A percentile compares a stretch with the other conserved stretches of the same genome.
Conservation (phyloP, 805 yeast species). For the Barnettozyma pratensis region DNA sequence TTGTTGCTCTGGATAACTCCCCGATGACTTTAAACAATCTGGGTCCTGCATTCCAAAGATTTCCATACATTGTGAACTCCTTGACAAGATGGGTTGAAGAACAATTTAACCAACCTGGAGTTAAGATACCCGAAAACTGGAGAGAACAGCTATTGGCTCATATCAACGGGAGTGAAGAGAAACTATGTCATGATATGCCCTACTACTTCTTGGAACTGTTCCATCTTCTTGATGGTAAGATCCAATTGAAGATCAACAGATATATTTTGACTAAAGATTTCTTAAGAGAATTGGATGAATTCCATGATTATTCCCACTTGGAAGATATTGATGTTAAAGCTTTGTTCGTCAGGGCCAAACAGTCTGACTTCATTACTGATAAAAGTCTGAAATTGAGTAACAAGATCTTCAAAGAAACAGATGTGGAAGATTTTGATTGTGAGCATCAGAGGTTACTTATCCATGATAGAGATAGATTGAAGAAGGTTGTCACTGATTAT, state of each 20-base stretch:
- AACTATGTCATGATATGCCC: background rate
- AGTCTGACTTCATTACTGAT: conserved; percentile 1
- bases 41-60: background rate
- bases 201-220: background rate
- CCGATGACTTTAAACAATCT: background rate
- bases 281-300: background rate
- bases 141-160: background rate
- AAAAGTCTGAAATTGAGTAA: no score
- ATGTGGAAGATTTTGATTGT: no score
- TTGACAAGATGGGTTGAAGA: background rate
- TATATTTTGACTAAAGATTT: background rate
- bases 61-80: background rate
- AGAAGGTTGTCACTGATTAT: no score
- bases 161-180: background rate
- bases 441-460: no score
- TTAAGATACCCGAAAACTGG: background rate
- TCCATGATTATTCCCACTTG: background rate
- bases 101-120: background rate
- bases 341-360: background rate
- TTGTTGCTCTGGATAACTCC: background rate
- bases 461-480: no score
- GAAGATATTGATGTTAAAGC: background rate
- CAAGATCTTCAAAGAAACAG: no score
- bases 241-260: background rate
- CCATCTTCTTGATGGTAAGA: background rate